Evolutionary conservation across 2,329 filamentous ascomycete genomes (phyloP).

Genomic region (Helotiales sp.): DNA sequence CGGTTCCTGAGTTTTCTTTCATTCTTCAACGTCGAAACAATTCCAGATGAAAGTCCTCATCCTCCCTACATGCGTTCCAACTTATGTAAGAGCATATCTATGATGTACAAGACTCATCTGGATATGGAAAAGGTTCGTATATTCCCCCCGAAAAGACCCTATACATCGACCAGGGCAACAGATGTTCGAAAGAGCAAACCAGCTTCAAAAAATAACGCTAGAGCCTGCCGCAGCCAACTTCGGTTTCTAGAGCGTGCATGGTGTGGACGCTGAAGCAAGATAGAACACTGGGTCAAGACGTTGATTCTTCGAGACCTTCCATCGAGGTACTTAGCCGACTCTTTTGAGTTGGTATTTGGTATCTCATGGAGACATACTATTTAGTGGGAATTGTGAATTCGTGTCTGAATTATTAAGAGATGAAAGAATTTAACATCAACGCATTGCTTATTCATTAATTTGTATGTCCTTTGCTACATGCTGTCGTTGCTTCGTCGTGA

Average conservation of each 20-base stretch:
- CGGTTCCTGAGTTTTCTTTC: not conserved
- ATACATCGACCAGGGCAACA: no score
- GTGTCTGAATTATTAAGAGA: not conserved
- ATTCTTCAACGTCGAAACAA: slow-evolving; percentile 1
- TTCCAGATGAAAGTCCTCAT: not conserved
- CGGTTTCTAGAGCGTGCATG: slow-evolving; percentile 44
- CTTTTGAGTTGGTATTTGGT: slow-evolving; percentile 34
- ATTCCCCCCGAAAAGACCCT: not conserved
- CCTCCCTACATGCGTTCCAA: not conserved
- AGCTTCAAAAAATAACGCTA: slow-evolving; percentile 47
- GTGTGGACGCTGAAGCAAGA: slow-evolving; percentile 61
- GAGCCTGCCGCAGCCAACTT: slow-evolving; percentile 51
- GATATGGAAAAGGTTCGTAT: not conserved
- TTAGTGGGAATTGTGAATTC: not conserved
- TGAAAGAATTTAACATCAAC: not conserved
- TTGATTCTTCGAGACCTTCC: slow-evolving; percentile 39
- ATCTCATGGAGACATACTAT: slow-evolving; percentile 43
- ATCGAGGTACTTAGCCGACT: slow-evolving; percentile 29
- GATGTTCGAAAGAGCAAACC: slow-evolving; percentile 3
- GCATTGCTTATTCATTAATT: not conserved
- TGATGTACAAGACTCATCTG: not conserved
- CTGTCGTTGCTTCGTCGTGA: not conserved
- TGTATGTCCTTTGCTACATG: slow-evolving; percentile 4
- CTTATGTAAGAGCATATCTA: not conserved
- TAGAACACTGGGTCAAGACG: slow-evolving; percentile 39